Evolutionary conservation across 768 basidiomycete species (phyloP).

Genomic region (Lentinula guzmanii): DNA sequence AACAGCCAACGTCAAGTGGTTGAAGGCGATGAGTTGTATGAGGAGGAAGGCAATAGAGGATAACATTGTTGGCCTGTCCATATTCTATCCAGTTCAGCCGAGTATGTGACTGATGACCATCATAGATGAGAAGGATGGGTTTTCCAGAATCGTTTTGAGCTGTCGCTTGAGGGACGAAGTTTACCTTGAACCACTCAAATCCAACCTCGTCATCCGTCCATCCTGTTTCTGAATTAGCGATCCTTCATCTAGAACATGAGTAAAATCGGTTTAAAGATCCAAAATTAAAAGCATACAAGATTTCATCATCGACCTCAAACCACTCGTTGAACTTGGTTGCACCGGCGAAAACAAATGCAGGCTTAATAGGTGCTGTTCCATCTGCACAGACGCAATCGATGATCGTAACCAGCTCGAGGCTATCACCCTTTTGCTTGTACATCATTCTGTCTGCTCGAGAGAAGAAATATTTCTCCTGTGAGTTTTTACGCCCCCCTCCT

Average conservation of each 20-base stretch:
- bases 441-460: constrained; percentile 12
- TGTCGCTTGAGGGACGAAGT: constrained; percentile 20
- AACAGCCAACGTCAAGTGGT: constrained; percentile 35
- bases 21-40: constrained; percentile 37
- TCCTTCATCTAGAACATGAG: too few relatives aligned
- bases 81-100: constrained; percentile 14
- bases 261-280: too few relatives aligned
- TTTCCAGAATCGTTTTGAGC: constrained; percentile 17
- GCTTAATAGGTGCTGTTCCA: constrained; percentile 19
- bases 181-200: constrained; percentile 18
- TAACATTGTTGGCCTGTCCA: constrained; percentile 22
- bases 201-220: constrained; percentile 32
- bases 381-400: constrained; percentile 32
- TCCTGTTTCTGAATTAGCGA: constrained; percentile 25
- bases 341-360: constrained; percentile 29
- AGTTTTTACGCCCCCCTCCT: constrained; percentile 17
- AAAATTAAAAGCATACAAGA: constrained; percentile 8
- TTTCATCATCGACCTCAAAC: constrained; percentile 17
- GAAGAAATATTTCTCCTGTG: constrained; percentile 16
- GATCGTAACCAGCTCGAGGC: constrained; percentile 35
- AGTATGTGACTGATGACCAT: constrained; percentile 40
- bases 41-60: constrained; percentile 28
- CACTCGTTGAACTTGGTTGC: constrained; percentile 17
- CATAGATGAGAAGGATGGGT: constrained; percentile 32
- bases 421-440: constrained; percentile 21